Base-by-base conservation (phyloP, 1,139 yeast species). In the Yamadazyma atlantica region DNA sequence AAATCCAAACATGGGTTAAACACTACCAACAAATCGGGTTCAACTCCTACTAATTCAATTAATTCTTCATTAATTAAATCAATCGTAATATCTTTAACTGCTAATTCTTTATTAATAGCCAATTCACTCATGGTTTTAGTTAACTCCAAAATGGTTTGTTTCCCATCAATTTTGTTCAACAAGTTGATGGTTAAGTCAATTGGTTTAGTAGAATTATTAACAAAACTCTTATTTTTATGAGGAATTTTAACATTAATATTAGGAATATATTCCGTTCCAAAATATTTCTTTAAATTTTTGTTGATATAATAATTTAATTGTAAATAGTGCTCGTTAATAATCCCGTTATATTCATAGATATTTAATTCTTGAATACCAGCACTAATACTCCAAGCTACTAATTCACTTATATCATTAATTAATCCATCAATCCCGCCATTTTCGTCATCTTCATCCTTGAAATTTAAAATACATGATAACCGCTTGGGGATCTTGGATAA, bases 381-480 rank as follows among this genome's bases (percentile, higher is more conserved):
- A 32, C 95, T 86, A 16, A 88, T 62, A 32, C 89, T 75, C 99
- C 99, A 92, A 3, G 95, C 83, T 0, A 82, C 73, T 33, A 90
- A 54, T 54, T 89, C 96, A 39, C 92, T 77, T 15, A 84, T 74
- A 51, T 87, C 87, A 49, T 76, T 80, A 52, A 90, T 69, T 33
- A 94, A 69, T 0, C 95, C 96, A 43, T 85, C 90, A 32, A 85
- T 62, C 2, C 97, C 97, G 18, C 95, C 96, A 42, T 86, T 89
- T 54, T 85, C 94, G 49, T 83, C 92, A 43, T 82, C 85, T 38
- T 80, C 89, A 32, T 83, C 78, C 51, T 80, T 79, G 54, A 82
- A 73, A 48, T 78, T 82, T 43, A 92, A 63, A 13, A 92, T 80
- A 23, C 86, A 80, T 9, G 95, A 84, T 17, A 92, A 53, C 38